Base-by-base conservation (phyloP, 352 stramenopile species). In the Globisporangium nagaii region DNA sequence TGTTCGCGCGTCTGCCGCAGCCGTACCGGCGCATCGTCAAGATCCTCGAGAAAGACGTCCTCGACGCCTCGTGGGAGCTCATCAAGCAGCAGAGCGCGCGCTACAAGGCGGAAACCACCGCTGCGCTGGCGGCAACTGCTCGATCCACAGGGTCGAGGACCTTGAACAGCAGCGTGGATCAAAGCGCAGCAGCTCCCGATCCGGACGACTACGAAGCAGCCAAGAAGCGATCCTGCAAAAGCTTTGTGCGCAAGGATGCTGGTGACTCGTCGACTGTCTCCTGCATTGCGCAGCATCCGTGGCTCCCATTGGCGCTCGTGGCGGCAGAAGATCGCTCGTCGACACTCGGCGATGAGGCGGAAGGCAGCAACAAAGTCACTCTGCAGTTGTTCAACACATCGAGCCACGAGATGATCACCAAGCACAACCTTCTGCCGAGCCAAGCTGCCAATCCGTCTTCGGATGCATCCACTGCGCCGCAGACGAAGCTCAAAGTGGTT, bases 1-100 rank as follows among this genome's bases (percentile, higher is more conserved):
- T 58, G 7, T 81, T 89, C 35, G 63, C 73, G 11, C 60, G 69
- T 0, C 74, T 90, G 5, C 83, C 83, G 12, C 80, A 93, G 55
- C 83, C 83, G 4, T 90, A 79, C 36, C 76, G 79, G 2, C 71
- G 73, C 12, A 70, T 93, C 11, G 22, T 69, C 20, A 90, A 90
- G 52, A 51, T 93, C 51, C 58, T 88, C 10, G 68, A 93, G 15
- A 27, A 53, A 2, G 65, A 82, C 25, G 84, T 91, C 24, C 55
- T 91, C 7, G 74, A 93, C 37, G 65, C 43, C 19, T 66, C 79
- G 32, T 88, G 76, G 71, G 50, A 73, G 5, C 40, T 57, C 6
- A 86, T 86, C 63, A 68, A 51, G 19, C 51, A 59, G 15, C 62
- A 70, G 39, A 86, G 74, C 35, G 53, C 51, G 10, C 66, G 56